These are phyloP conservation scores for Barbatosphaeria neglecta DNA, from an alignment of 495 filamentous ascomycete genomes.

Conservation along the genomic window DNA sequence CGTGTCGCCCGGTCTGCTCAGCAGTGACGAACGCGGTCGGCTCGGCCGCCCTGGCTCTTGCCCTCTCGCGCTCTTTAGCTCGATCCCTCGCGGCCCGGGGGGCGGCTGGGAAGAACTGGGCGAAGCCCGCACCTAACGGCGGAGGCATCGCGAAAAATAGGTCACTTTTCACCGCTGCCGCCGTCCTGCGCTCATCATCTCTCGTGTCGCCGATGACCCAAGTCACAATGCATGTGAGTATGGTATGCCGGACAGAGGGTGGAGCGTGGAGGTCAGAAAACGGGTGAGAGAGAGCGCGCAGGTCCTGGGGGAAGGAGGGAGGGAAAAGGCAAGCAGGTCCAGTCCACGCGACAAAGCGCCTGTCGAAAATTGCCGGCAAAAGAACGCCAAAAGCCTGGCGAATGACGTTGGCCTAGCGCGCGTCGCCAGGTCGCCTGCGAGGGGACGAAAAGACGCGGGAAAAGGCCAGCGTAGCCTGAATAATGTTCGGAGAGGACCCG, in stretches of 20 bases:
- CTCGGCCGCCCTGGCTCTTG: conserved; percentile 19
- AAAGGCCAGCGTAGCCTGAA: not conserved
- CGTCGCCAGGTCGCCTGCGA: not conserved
- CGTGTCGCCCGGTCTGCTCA: conserved; percentile 11
- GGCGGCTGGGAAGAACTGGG: conserved; percentile 82
- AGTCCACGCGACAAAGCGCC: not conserved
- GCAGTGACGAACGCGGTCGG: conserved; percentile 14
- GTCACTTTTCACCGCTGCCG: conserved; percentile 32
- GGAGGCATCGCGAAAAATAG: conserved; percentile 57
- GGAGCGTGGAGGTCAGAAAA: not conserved
- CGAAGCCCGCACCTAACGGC: conserved; percentile 66
- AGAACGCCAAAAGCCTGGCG: not conserved
- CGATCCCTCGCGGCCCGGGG: conserved; percentile 48
- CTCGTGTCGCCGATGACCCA: conserved; percentile 24
- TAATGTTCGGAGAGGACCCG: not conserved
- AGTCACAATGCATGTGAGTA: conserved; percentile 32
- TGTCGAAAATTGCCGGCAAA: not conserved
- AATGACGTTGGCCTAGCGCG: not conserved
- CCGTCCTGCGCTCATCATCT: conserved; percentile 45
- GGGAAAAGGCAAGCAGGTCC: not conserved
- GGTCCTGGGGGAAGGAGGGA: not conserved
- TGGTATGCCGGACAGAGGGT: too few species aligned
- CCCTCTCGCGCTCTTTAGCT: conserved; percentile 41
- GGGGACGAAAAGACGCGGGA: not conserved
- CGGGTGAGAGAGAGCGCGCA: not conserved